phyloP scores from a whole-genome alignment of 1,139 yeast genomes.

The Saccharomyces hybrid region DNA sequence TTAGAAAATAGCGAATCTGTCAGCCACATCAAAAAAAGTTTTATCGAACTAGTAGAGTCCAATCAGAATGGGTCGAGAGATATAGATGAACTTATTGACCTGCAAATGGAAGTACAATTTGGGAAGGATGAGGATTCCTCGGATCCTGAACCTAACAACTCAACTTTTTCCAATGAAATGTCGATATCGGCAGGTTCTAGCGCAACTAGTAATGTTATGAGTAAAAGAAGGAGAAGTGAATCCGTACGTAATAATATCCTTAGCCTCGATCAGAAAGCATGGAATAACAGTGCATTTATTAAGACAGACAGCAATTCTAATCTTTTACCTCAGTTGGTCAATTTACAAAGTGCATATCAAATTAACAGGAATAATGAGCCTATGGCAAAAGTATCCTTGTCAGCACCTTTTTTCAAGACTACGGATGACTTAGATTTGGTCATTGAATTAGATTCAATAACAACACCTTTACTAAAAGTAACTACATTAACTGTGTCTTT shows the following conservation, averaged over 20 bases:
- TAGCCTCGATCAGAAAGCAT: neutral
- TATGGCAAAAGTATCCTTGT: constrained; percentile 30
- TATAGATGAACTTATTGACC: constrained; percentile 26
- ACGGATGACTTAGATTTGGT: constrained; percentile 44
- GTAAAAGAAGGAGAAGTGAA: constrained; percentile 3
- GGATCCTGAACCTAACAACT: constrained; percentile 2
- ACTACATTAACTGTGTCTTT: constrained; percentile 31
- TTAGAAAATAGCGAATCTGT: constrained; percentile 8
- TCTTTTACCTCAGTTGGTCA: constrained; percentile 25
- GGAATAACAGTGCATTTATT: neutral
- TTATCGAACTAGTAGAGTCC: constrained; percentile 14
- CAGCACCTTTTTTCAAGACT: constrained; percentile 41
- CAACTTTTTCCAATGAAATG: neutral
- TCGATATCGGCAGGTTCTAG: neutral
- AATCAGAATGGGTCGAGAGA: constrained; percentile 14
- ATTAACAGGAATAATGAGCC: constrained; percentile 32
- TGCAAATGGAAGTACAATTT: constrained; percentile 24
- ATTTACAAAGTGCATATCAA: constrained; percentile 31
- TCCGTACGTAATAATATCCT: constrained; percentile 3
- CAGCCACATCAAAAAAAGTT: constrained; percentile 13
- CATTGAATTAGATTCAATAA: constrained; percentile 24
- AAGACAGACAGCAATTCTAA: constrained; percentile 1
- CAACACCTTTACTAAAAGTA: constrained; percentile 11
- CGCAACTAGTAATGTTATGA: constrained; percentile 3
- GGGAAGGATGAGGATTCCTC: constrained; percentile 4